phyloP scores from a whole-genome alignment of 78 protist species.

The Dictyostelium citrinum region DNA sequence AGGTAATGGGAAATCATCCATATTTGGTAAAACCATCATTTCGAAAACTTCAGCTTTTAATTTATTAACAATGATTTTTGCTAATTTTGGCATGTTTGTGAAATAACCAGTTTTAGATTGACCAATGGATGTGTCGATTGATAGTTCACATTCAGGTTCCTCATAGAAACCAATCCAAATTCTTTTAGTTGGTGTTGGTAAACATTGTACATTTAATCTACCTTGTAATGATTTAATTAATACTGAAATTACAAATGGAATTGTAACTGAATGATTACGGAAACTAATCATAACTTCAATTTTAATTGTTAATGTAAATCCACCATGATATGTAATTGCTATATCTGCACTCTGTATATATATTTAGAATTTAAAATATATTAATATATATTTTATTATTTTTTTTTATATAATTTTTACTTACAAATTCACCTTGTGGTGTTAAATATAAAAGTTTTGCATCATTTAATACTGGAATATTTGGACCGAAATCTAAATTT shows the following conservation, averaged over 20 bases:
- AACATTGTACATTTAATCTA: constrained; percentile 62
- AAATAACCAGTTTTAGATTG: constrained; percentile 67
- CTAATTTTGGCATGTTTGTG: constrained; percentile 71
- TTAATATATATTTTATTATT: background rate
- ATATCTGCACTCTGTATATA: constrained; percentile 18
- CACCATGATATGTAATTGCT: constrained; percentile 62
- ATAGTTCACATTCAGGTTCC: constrained; percentile 71
- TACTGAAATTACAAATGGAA: constrained; percentile 69
- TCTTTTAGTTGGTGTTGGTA: constrained; percentile 73
- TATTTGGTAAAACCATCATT: constrained; percentile 69
- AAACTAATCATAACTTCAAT: constrained; percentile 58
- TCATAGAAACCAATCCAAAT: constrained; percentile 75
- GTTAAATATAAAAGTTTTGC: constrained; percentile 41
- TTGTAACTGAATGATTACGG: constrained; percentile 48
- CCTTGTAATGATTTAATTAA: constrained; percentile 37
- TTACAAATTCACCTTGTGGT: constrained; percentile 74
- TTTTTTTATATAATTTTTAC: background rate
- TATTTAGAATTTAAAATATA: background rate
- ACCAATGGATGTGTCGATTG: constrained; percentile 70
- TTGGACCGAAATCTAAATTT: constrained; percentile 72
- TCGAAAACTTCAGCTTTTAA: constrained; percentile 72
- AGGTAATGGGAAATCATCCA: constrained; percentile 74
- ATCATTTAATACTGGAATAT: constrained; percentile 49
- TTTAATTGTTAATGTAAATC: constrained; percentile 67
- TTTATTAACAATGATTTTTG: constrained; percentile 66